Conservation (phyloP, 768 basidiomycete species). For the Kockovaella imperatae region DNA sequence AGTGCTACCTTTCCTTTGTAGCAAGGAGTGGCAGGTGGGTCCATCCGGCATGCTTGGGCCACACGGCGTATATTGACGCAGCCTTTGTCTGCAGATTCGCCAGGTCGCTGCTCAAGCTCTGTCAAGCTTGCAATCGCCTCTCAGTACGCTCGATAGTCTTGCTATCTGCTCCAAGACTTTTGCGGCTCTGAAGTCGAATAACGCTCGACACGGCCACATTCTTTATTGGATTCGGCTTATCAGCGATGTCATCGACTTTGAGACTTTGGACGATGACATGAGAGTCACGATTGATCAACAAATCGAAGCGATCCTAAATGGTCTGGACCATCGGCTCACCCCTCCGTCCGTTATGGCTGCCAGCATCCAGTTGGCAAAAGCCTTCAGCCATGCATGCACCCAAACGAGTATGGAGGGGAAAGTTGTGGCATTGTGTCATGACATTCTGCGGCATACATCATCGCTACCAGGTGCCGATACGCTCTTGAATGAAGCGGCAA, state of each 20-base stretch:
- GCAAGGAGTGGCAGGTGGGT: constrained; percentile 29
- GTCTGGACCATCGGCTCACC: too few species aligned
- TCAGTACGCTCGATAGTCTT: constrained; percentile 7
- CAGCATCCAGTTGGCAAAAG: too few species aligned
- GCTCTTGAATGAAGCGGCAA: too few species aligned
- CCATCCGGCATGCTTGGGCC: neutral
- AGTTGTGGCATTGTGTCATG: too few species aligned
- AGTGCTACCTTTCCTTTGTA: constrained; percentile 18
- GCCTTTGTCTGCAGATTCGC: constrained; percentile 22
- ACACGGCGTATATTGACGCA: neutral
- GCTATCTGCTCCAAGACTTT: neutral
- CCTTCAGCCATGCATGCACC: too few species aligned
- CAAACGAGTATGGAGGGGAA: too few species aligned
- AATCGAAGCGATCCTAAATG: too few species aligned
- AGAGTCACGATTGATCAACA: too few species aligned
- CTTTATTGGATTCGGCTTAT: constrained; percentile 1
- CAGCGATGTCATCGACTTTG: neutral
- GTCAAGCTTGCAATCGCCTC: constrained; percentile 20
- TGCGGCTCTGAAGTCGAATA: neutral
- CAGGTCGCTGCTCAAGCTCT: constrained; percentile 36
- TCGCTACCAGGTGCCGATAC: too few species aligned
- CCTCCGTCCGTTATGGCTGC: too few species aligned
- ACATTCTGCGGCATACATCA: too few species aligned
- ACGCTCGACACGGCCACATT: constrained; percentile 12
- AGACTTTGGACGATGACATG: too few species aligned